Evolutionary conservation across 108 stramenopile species (phyloP).

Genomic region (Aurantiochytrium sp.): DNA sequence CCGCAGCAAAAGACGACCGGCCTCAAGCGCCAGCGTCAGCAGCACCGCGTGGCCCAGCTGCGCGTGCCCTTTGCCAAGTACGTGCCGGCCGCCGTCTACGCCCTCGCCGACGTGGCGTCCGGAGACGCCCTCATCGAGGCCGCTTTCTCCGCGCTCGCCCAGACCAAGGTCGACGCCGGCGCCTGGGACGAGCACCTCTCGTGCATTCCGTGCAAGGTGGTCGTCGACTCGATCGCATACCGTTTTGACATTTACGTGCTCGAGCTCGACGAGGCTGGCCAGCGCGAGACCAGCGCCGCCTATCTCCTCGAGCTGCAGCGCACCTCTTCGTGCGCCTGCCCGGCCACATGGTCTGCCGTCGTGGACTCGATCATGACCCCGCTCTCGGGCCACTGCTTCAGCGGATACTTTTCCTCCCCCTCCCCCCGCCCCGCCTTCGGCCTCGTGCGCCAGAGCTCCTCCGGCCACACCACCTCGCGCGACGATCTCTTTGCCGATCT

Average conservation of each 20-base stretch:
- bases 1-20: not conserved
- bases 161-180: not conserved
- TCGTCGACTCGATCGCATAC: not conserved
- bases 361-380: conserved; percentile 9
- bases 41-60: not conserved
- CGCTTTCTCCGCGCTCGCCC: not conserved
- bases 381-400: not conserved
- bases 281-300: not conserved
- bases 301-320: not conserved
- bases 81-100: not conserved
- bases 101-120: not conserved
- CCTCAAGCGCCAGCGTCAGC: not conserved
- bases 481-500: not conserved
- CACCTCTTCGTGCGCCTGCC: not conserved
- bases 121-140: not conserved
- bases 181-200: not conserved
- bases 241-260: not conserved
- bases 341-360: not conserved
- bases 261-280: not conserved
- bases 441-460: not conserved
- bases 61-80: not conserved
- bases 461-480: not conserved
- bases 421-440: not conserved
- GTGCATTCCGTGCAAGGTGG: not conserved
- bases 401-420: not conserved